phyloP scores from a whole-genome alignment of 345 rosid species.

The Adansonia digitata region DNA sequence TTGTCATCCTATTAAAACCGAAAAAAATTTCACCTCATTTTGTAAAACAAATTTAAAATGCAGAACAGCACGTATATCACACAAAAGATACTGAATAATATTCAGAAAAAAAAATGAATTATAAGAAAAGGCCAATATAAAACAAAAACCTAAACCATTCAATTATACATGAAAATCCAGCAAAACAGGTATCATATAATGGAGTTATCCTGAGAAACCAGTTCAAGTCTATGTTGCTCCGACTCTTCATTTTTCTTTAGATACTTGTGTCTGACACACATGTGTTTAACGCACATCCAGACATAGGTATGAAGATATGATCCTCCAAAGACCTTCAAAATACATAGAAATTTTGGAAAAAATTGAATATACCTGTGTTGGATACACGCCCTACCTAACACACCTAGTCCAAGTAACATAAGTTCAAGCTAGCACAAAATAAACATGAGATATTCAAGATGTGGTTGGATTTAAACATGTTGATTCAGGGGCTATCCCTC shows the following conservation, averaged over 20 bases:
- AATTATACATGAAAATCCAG: neutral
- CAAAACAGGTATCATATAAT: neutral
- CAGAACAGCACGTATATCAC: neutral
- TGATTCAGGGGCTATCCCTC: neutral
- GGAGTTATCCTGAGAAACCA: neutral
- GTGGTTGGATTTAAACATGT: neutral
- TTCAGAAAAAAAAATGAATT: neutral
- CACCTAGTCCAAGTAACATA: no score
- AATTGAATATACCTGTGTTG: no score
- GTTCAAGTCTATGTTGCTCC: no score
- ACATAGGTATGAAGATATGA: no score
- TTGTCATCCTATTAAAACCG: slow-evolving; percentile 66
- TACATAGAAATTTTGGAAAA: no score
- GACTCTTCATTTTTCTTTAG: no score
- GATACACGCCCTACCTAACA: no score
- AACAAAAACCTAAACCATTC: neutral
- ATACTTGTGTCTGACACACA: no score
- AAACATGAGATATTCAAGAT: neutral
- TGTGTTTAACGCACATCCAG: no score
- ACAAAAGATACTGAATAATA: neutral
- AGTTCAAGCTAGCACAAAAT: neutral
- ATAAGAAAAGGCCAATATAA: neutral
- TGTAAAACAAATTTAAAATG: slow-evolving; percentile 6
- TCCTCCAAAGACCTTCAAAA: no score
- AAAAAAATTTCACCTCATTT: neutral